Evolutionary conservation across 148 eudicot species (phyloP).

Genomic region (Rhododendron vialii): DNA sequence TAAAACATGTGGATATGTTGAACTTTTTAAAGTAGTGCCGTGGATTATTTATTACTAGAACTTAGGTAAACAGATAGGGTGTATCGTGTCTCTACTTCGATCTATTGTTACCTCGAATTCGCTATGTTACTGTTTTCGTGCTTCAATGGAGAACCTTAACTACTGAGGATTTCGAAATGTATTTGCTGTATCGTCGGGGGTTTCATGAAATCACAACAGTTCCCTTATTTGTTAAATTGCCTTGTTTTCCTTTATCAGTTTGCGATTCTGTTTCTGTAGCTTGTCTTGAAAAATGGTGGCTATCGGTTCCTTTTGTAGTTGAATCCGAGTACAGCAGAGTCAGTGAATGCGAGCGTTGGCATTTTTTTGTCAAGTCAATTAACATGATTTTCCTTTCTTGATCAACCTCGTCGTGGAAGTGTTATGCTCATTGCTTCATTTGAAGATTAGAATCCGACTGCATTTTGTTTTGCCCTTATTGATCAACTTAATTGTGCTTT

Average conservation of each 20-base stretch:
- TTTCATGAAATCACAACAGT: neutral
- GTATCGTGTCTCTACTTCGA: neutral
- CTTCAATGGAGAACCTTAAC: neutral
- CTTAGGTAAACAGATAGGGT: neutral
- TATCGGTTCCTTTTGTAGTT: neutral
- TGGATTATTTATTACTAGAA: constrained; percentile 1
- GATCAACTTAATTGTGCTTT: too few relatives aligned
- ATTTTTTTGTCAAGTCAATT: neutral
- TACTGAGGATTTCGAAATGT: neutral
- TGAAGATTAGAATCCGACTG: too few relatives aligned
- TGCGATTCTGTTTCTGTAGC: neutral
- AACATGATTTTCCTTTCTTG: too few relatives aligned
- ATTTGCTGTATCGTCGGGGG: neutral
- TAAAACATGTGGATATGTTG: constrained; percentile 38
- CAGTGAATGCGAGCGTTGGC: neutral
- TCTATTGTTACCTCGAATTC: neutral
- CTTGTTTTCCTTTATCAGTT: too few relatives aligned
- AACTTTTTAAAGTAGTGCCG: neutral
- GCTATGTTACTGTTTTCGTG: neutral
- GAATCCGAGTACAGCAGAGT: neutral
- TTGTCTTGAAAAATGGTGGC: neutral
- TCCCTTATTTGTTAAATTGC: neutral
- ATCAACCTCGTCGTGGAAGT: too few relatives aligned
- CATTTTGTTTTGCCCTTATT: too few relatives aligned
- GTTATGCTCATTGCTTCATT: too few relatives aligned